Percentiles rank a stretch among this genome's conserved stretches.
Evolutionary conservation across 768 basidiomycete genomes (phyloP).

Genomic region (Rhizopogon sp.): DNA sequence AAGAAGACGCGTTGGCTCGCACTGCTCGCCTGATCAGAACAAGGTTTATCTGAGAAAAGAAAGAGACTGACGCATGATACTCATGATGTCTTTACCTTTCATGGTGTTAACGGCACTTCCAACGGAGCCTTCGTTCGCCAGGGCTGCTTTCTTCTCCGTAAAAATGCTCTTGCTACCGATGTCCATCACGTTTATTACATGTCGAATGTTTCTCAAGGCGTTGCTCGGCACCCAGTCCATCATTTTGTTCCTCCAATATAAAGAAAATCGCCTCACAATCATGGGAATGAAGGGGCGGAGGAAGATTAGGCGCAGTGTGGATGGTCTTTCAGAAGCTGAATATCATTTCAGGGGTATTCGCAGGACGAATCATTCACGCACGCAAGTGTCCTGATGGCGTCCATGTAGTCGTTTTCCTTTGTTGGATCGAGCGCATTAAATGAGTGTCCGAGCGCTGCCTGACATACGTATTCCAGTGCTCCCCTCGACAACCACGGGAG

Average conservation of each 20-base stretch:
- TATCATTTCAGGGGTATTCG: background rate
- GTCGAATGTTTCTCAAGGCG: constrained; percentile 21
- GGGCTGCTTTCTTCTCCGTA: constrained; percentile 22
- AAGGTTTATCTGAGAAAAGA: background rate
- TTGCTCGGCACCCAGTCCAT: constrained; percentile 27
- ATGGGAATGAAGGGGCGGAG: constrained; percentile 28
- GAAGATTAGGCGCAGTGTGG: constrained; percentile 19
- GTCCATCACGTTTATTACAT: constrained; percentile 26
- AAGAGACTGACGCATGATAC: constrained; percentile 29
- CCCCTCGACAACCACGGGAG: constrained; percentile 28
- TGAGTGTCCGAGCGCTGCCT: constrained; percentile 28
- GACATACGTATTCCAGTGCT: constrained; percentile 32
- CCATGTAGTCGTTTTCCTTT: constrained; percentile 22
- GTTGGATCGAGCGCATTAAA: constrained; percentile 24
- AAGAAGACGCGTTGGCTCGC: constrained; percentile 25
- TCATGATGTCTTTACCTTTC: constrained; percentile 33
- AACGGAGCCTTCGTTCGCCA: constrained; percentile 3
- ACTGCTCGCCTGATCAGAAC: constrained; percentile 17
- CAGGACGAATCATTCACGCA: constrained; percentile 10
- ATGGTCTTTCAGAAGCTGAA: constrained; percentile 14
- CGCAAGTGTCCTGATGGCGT: constrained; percentile 26
- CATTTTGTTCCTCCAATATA: constrained; percentile 27
- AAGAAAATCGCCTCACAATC: constrained; percentile 23
- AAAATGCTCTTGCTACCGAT: constrained; percentile 22
- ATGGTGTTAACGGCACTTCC: constrained; percentile 8